Evolutionary conservation across 2,329 filamentous ascomycete species (phyloP).

Genomic region (Coniochaeta hoffmannii): DNA sequence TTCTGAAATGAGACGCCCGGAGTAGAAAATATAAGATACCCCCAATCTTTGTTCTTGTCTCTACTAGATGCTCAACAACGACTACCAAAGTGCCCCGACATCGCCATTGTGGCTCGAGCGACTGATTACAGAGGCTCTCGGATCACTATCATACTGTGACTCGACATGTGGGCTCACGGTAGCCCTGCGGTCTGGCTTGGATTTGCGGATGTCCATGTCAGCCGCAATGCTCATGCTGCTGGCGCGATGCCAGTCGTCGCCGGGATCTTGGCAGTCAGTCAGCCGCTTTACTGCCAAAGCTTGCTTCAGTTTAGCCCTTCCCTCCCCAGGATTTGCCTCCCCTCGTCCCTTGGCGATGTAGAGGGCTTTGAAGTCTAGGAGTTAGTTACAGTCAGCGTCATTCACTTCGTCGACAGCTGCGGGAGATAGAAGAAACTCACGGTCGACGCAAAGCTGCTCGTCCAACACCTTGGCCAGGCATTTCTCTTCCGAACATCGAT

Average conservation of each 20-base stretch:
- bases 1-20: not conserved
- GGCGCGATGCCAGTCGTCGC: not conserved
- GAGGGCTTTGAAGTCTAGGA: slow-evolving; percentile 13
- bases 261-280: not conserved
- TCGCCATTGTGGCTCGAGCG: not conserved
- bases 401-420: not conserved
- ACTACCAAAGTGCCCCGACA: not conserved
- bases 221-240: not conserved
- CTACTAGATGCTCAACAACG: not conserved
- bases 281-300: not conserved
- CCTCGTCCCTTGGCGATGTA: slow-evolving; percentile 12
- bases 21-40: not conserved
- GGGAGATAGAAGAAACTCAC: slow-evolving; percentile 5
- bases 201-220: not conserved
- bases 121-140: not conserved
- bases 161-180: not conserved
- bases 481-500: slow-evolving; percentile 11
- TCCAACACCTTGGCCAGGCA: slow-evolving; percentile 11
- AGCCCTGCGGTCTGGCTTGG: not conserved
- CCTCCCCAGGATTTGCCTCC: slow-evolving; percentile 3
- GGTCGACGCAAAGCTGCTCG: slow-evolving; percentile 13
- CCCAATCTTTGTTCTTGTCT: not conserved
- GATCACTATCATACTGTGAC: not conserved
- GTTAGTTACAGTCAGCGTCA: not conserved
- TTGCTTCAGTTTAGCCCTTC: not conserved